Evolutionary conservation across 129 eudicot genomes (phyloP).

Genomic region (Saposhnikovia divaricata): DNA sequence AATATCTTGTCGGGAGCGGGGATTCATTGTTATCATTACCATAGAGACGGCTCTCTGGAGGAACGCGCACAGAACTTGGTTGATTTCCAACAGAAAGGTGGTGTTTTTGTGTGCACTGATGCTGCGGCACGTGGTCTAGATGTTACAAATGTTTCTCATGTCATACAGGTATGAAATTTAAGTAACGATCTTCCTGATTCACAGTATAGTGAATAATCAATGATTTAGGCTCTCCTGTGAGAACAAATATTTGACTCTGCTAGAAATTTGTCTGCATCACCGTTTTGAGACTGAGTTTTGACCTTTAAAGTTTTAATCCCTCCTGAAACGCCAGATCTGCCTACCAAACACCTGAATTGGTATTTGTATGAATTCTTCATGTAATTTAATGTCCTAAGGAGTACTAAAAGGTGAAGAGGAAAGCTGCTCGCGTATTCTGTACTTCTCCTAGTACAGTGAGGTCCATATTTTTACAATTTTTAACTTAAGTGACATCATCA

Average conservation of each 20-base stretch:
- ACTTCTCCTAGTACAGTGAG: neutral
- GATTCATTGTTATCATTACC: slow-evolving; percentile 62
- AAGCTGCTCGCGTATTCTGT: neutral
- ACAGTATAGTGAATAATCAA: neutral
- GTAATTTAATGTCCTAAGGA: neutral
- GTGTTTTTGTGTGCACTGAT: slow-evolving; percentile 93
- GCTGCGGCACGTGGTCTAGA: slow-evolving; percentile 98
- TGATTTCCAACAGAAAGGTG: slow-evolving; percentile 68
- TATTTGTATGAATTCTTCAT: neutral
- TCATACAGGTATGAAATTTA: slow-evolving; percentile 57
- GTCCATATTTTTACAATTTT: neutral
- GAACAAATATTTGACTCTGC: neutral
- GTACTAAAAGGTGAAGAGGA: neutral
- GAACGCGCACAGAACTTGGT: slow-evolving; percentile 62
- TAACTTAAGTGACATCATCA: neutral
- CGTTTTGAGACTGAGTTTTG: neutral
- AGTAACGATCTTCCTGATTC: neutral
- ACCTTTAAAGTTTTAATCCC: neutral
- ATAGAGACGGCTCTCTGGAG: slow-evolving; percentile 63
- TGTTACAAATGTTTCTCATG: slow-evolving; percentile 83
- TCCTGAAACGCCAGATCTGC: neutral
- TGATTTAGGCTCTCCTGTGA: neutral
- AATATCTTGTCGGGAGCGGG: slow-evolving; percentile 56
- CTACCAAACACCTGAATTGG: neutral
- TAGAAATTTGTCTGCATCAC: neutral